Evolutionary conservation across 805 yeast genomes (phyloP).

Genomic region (Saturnispora sekii): DNA sequence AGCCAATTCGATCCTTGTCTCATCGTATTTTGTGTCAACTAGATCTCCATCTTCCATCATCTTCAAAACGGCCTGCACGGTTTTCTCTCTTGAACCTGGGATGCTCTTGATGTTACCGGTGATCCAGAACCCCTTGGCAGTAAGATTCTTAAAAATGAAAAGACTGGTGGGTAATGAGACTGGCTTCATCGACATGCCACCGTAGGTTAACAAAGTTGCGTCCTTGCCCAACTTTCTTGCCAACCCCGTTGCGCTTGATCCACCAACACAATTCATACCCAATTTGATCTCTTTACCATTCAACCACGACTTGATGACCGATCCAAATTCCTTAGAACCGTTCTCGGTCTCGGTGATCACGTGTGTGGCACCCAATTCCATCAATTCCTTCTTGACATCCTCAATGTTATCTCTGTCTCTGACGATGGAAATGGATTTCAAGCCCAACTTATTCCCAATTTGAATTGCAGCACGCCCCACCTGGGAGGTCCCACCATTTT

Average conservation of each 20-base stretch:
- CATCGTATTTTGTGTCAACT: constrained; percentile 36
- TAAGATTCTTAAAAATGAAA: constrained; percentile 81
- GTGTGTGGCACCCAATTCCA: constrained; percentile 67
- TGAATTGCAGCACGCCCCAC: constrained; percentile 91
- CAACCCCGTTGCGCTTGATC: constrained; percentile 69
- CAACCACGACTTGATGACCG: constrained; percentile 46
- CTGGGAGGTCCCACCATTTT: constrained; percentile 93
- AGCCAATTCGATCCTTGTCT: constrained; percentile 26
- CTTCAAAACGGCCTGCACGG: constrained; percentile 46
- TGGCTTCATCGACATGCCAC: constrained; percentile 97
- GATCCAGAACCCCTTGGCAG: constrained; percentile 89
- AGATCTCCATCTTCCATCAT: constrained; percentile 52
- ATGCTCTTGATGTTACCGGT: constrained; percentile 52
- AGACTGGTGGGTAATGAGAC: constrained; percentile 83
- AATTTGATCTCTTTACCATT: constrained; percentile 49
- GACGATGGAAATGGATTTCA: constrained; percentile 78
- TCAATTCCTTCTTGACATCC: constrained; percentile 43
- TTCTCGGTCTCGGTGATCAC: constrained; percentile 88
- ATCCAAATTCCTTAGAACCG: constrained; percentile 54
- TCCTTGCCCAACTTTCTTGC: constrained; percentile 71
- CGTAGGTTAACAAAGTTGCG: constrained; percentile 82
- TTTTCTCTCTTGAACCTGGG: constrained; percentile 49
- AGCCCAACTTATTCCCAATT: constrained; percentile 66
- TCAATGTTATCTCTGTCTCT: constrained; percentile 77
- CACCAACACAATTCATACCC: constrained; percentile 92